Evolutionary conservation across 2,329 filamentous ascomycete species (phyloP), one percentile per base, ranked within the genome.

Genomic region (Cordyceps militaris): DNA sequence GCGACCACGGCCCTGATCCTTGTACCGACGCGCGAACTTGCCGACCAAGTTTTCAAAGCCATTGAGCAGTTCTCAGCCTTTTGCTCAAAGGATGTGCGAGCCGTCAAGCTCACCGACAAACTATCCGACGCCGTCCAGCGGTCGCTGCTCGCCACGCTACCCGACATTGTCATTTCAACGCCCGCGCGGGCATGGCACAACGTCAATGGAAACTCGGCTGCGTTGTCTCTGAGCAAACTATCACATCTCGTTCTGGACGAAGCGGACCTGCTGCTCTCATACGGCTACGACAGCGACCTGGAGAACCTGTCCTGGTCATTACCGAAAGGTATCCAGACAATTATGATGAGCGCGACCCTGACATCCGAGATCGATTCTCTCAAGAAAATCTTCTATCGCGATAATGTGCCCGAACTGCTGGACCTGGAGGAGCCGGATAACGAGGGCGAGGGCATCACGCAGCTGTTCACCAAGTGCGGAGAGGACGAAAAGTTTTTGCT

Each of bases 401-500:
- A 67, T 26, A 61, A 64, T 13, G 85, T 88, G 65, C 92, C 93
- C 0, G 86, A 84, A 1, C 73, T 94, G 44, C 74, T 99, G 63
- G 87, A 96, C 67, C 75, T 99, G 19, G 88, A 94, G 62, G 90
- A 96, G 63, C 82, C 86, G 52, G 89, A 95, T 63, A 85, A 86
- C 23, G 86, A 90, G 63, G 84, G 86, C 21, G 84, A 87, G 61
- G 87, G 85, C 4, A 81, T 97, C 28, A 89, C 85, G 56, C 94
- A 97, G 74, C 96, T 91, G 67, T 85, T 92, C 30, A 88, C 97
- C 63, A 91, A 86, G 80, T 96, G 91, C 64, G 90, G 84, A n/a
- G 94, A 99, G 73, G 93, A 97, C 63, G 94, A 97, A 66, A 99
- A 99, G 69, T 99, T 97, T 67, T 75, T 99, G 38, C 75, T 99